Conservation (phyloP, 371 early-diverging fungal genomes). For the Circinella minor region DNA sequence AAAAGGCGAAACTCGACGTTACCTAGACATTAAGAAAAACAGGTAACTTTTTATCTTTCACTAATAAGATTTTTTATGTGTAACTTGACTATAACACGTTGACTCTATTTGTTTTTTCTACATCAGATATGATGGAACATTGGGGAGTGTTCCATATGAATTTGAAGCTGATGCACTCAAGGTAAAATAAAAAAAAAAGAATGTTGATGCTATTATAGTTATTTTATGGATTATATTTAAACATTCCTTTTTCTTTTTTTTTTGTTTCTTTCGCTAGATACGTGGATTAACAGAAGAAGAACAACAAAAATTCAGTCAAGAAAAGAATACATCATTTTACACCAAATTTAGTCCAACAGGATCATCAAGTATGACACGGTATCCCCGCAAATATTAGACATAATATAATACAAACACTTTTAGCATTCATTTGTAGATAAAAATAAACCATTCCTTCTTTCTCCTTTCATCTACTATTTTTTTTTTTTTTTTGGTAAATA, state of each 20-base stretch:
- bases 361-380: neutral
- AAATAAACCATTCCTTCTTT: neutral
- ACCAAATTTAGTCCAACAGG: neutral
- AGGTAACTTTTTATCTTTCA: constrained; percentile 25
- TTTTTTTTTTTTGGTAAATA: neutral
- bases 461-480: neutral
- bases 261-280: neutral
- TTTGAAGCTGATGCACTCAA: constrained; percentile 42
- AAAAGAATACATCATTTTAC: neutral
- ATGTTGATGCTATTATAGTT: too few relatives aligned
- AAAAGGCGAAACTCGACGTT: constrained; percentile 44
- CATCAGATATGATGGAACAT: constrained; percentile 71
- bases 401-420: too few relatives aligned
- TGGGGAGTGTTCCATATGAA: constrained; percentile 60
- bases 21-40: constrained; percentile 75
- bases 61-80: too few relatives aligned
- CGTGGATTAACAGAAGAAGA: constrained; percentile 4
- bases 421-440: neutral
- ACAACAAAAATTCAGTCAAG: neutral
- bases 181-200: constrained; percentile 27
- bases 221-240: neutral
- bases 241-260: neutral
- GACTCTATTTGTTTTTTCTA: too few relatives aligned
- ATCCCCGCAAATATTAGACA: too few relatives aligned
- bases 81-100: too few relatives aligned